Base-by-base conservation (phyloP, 2,329 filamentous ascomycete genomes). In the Stachybotrys echinatus region DNA sequence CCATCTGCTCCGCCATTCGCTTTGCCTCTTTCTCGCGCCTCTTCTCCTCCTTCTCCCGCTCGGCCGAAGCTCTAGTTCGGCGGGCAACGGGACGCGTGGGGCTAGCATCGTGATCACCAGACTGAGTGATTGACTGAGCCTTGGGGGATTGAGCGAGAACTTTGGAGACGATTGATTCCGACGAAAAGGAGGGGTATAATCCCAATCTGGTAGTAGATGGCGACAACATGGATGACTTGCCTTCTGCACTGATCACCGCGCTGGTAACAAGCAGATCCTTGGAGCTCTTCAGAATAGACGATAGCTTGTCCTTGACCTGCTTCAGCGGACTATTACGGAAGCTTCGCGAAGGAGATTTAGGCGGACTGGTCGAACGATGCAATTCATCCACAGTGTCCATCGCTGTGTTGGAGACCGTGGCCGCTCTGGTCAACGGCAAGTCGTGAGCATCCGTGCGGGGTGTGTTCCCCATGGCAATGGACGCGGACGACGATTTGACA, bases 231-330 rank as follows among this genome's bases (percentile, higher is more conserved):
- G 75, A 77, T 0, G 75, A 74, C 57, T 84, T 85, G 7, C 79
- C 79, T 56, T 85, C 82, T 0, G 81, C 81, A 57, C 81, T 85
- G 37, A 81, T 70, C 17, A 77, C 80, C 3, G 81, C 82, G 57
- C 82, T 92, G 57, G 88, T 95, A 18, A 87, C 89, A 54, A 96
- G 85, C 45, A 96, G 80, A 14, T 87, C 89, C 66, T 88, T 92
- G 4, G 92, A 94, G 49, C 86, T 88, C 68, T 91, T 92, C 59
- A 96, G 75, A 52, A 96, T 91, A 10, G 92, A 95, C 44, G 92
- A 95, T 45, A 97, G 76, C 65, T 91, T 95, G 62, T 88, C 89
- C 72, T 96, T 97, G 23, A 94, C 92, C 47, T 94, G 90, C 67
- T 92, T 96, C 52, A 96, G 69, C 5, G 90, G 90, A 51, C 87